Conservation (phyloP, 164 flowering plant genomes). For the Hamamelis virginiana region DNA sequence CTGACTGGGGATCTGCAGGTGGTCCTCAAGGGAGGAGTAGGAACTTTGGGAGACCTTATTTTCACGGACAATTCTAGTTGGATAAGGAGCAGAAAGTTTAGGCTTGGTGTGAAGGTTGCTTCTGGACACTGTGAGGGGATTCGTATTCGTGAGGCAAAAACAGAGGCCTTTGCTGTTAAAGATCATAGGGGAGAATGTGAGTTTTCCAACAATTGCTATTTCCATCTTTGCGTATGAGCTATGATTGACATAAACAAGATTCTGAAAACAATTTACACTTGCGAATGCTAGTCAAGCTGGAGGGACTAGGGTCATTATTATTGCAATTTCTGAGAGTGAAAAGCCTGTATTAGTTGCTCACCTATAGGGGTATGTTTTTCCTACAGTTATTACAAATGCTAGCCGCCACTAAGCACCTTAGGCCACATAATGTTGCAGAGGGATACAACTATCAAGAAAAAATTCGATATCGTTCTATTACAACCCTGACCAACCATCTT, state of each 20-base stretch:
- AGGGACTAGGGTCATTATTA: neutral
- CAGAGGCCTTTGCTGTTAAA: constrained; percentile 70
- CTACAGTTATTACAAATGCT: neutral
- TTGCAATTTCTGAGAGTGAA: neutral
- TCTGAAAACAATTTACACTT: neutral
- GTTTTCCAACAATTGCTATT: constrained; percentile 18
- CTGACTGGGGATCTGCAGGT: constrained; percentile 57
- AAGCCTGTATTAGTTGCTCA: neutral
- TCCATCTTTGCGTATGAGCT: neutral
- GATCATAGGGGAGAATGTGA: constrained; percentile 84
- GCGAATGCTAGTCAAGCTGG: neutral
- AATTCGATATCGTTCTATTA: neutral
- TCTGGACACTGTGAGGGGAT: constrained; percentile 37
- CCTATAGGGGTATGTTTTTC: no score
- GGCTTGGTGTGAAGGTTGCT: constrained; percentile 60
- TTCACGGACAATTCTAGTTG: constrained; percentile 84
- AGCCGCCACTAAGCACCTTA: neutral
- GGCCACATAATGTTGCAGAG: neutral
- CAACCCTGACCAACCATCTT: neutral
- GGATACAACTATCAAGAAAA: neutral
- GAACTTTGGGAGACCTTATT: constrained; percentile 56
- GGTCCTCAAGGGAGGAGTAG: constrained; percentile 54
- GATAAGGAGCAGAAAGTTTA: constrained; percentile 69
- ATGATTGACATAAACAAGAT: neutral
- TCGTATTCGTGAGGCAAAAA: constrained; percentile 64